Conservation (phyloP, 495 filamentous ascomycete genomes). For the Daldinia concentrica region DNA sequence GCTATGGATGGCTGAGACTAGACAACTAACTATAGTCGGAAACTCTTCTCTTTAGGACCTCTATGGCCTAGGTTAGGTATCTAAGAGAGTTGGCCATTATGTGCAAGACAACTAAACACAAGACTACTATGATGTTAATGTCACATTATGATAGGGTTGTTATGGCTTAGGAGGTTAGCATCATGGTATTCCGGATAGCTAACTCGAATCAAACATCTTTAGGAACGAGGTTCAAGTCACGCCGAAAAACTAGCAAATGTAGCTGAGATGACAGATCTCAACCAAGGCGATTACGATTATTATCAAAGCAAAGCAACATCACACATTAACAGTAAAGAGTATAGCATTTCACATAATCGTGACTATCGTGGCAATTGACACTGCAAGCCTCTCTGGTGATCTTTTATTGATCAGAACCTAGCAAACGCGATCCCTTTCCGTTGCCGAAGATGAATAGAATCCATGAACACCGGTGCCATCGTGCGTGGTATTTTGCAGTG, state of each 20-base stretch:
- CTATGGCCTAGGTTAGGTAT: too few species aligned
- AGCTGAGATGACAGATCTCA: too few species aligned
- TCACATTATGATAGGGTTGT: neutral
- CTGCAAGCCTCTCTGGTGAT: conserved; percentile 40
- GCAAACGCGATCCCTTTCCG: conserved; percentile 46
- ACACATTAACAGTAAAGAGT: neutral
- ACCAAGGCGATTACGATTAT: neutral
- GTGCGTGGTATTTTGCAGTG: conserved; percentile 41
- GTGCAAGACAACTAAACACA: neutral
- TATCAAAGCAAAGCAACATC: neutral
- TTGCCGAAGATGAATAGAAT: conserved; percentile 48
- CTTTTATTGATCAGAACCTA: conserved; percentile 51
- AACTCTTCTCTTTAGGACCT: neutral
- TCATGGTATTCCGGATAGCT: neutral
- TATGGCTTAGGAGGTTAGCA: neutral
- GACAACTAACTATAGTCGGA: too few species aligned
- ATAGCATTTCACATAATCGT: conserved; percentile 1
- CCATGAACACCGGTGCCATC: conserved; percentile 51
- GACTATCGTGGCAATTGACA: conserved; percentile 1
- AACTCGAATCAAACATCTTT: neutral
- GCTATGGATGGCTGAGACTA: too few species aligned
- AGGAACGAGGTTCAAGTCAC: too few species aligned
- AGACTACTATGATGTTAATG: neutral
- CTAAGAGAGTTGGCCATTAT: neutral
- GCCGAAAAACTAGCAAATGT: too few species aligned